Conservation (phyloP, 208 protist genomes). For the Strigomonas culicis region DNA sequence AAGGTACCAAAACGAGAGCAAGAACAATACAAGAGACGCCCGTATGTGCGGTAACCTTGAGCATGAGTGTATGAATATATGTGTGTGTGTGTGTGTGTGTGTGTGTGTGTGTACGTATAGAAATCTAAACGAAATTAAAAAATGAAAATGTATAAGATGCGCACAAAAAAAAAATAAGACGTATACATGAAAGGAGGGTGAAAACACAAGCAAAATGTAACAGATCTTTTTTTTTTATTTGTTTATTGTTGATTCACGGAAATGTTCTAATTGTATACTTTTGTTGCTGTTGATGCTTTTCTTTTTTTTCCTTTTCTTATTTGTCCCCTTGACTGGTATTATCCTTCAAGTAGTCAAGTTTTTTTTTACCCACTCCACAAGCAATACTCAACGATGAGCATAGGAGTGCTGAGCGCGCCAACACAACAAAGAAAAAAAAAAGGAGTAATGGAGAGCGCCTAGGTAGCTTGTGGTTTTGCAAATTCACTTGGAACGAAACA, state of each 20-base stretch:
- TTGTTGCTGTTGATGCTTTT: conserved; percentile 5
- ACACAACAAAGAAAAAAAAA: conserved; percentile 7
- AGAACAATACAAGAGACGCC: neutral
- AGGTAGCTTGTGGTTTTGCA: neutral
- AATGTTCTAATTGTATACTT: neutral
- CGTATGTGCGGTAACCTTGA: neutral
- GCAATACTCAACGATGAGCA: conserved; percentile 9
- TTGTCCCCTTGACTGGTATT: conserved; percentile 5
- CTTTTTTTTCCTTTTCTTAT: conserved; percentile 2
- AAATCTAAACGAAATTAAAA: conserved; percentile 2
- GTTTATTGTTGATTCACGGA: neutral
- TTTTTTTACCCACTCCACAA: neutral
- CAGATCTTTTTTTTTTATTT: neutral
- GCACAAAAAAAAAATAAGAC: neutral
- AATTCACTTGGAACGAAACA: neutral
- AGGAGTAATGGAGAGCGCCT: conserved; percentile 1
- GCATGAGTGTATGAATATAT: neutral
- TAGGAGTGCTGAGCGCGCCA: neutral
- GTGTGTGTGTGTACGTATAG: neutral
- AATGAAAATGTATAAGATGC: conserved; percentile 10
- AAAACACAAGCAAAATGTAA: neutral
- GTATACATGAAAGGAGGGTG: conserved; percentile 11
- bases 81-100: neutral
- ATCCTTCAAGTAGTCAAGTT: neutral
- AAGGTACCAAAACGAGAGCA: neutral